Evolutionary conservation across 2,329 filamentous ascomycete species (phyloP), one percentile per base, ranked within the genome.

Genomic region (Aspergillus pseudoglaucus): DNA sequence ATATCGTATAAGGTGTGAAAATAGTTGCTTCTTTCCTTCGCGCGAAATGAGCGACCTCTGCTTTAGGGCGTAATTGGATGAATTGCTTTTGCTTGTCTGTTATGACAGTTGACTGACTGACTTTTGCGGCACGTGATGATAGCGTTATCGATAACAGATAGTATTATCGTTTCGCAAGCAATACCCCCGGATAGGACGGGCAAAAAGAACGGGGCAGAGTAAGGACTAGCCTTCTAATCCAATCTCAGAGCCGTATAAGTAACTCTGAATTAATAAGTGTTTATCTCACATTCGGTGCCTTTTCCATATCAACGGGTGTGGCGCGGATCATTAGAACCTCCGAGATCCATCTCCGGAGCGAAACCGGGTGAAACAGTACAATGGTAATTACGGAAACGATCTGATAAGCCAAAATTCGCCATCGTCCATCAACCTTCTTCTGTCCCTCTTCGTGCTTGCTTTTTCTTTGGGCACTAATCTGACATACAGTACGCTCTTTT

Each of bases 331-430:
- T 47, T 45, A 45, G 32, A 46, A 15, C 12, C 14, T 17, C 33
- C 8, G 23, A 15, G 35, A 35, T 39, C 47, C 39, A 44, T 47
- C 49, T 20, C 38, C 35, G 40, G 32, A 18, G 37, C 14, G 6
- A 18, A 20, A 17, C 41, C 15, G n/a, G 32, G 22, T 20, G 23
- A 17, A 43, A 27, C 33, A 14, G 17, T 39, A 40, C 18, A 4
- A 14, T n/a, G 4, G 23, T 40, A 30, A 41, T 18, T 42, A 42
- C 17, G 12, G 18, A 10, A 49, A 49, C 51, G 59, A 65, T 65
- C 62, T 61, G 62, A 65, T 64, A 64, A 64, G 58, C 60, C 58
- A 47, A 55, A 54, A 51, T 56, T 59, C 54, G 46, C 53, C 53
- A 51, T 49, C 51, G 42, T 40, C 43, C 43, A 42, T 46, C 43